Conservation (phyloP, 352 stramenopile genomes). For the Globisporangium cederbergense region DNA sequence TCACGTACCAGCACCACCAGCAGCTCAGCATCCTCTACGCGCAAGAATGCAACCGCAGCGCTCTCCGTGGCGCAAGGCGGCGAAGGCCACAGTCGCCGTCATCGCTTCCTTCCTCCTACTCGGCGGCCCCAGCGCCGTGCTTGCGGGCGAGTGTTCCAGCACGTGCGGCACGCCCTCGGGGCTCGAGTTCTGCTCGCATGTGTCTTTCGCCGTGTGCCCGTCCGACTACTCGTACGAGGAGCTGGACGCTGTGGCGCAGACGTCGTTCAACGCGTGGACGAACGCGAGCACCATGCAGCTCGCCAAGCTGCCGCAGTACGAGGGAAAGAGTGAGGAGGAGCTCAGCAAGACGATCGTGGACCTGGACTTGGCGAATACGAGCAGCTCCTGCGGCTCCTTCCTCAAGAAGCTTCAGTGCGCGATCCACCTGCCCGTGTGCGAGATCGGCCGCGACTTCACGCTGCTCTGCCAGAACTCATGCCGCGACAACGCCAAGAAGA, state of each 20-base stretch:
- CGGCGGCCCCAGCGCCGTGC: background rate
- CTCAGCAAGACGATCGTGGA: slow-evolving; percentile 34
- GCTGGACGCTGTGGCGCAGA: slow-evolving; percentile 40
- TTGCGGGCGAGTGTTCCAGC: slow-evolving; percentile 46
- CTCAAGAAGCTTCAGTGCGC: slow-evolving; percentile 65
- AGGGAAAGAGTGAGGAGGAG: slow-evolving; percentile 27
- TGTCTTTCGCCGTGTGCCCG: slow-evolving; percentile 69
- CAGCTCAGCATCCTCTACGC: background rate
- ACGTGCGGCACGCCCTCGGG: slow-evolving; percentile 71
- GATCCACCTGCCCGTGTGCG: slow-evolving; percentile 74
- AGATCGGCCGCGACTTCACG: slow-evolving; percentile 70
- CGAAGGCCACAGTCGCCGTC: background rate
- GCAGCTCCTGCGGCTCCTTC: slow-evolving; percentile 53
- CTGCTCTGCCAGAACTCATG: slow-evolving; percentile 66
- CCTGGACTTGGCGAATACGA: slow-evolving; percentile 64
- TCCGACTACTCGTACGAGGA: slow-evolving; percentile 58
- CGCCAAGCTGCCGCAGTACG: slow-evolving; percentile 48
- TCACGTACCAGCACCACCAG: background rate
- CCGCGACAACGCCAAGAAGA: slow-evolving; percentile 47
- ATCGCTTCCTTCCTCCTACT: background rate
- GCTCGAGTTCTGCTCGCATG: slow-evolving; percentile 75
- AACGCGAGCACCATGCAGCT: slow-evolving; percentile 42
- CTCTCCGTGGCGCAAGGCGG: slow-evolving; percentile 12
- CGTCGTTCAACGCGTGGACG: slow-evolving; percentile 46
- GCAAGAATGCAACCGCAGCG: slow-evolving; percentile 3